Base-by-base conservation (phyloP, 306 rosid species). In the Cucumis hystrix region DNA sequence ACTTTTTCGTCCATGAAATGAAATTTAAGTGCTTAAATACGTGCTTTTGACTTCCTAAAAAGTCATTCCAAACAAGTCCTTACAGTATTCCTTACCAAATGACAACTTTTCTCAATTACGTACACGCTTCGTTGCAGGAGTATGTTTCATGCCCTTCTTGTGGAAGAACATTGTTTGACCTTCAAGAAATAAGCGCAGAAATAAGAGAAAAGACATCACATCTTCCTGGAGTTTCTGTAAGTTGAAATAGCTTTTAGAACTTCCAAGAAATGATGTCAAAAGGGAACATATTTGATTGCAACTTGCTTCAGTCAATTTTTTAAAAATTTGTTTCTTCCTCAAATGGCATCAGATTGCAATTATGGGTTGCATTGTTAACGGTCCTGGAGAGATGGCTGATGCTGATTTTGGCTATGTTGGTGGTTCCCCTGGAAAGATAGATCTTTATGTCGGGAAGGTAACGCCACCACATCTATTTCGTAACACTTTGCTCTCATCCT, bases 371-470 rank as follows among this genome's bases (percentile, higher is more conserved):
- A 95, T 95, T 58, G 99, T 95, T 4, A 95, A 95, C 82, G 99
- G 99, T 64, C 99, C 99, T 10, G 99, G 99, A 41, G 99, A 95
- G 91, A 95, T 95, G 99, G 99, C 99, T 33, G 99, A 95, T 86
- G 99, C 99, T 39, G 99, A 95, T 82, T 95, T 95, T 65, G 99
- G 99, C 15, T 95, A 95, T 16, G 99, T 95, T 9, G 99, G 99
- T 16, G 99, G 99, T 62, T 84, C 97, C 70, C 99, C 99, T 0
- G 99, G 99, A 74, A 95, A 92, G 93, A 95, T 95, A 64, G 99
- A 95, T 65, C 99, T 95, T 35, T 95, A 95, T 60, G 99, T 95
- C 63, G 99, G 99, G 64, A 95, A 95, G 99, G 99, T 95, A 73
- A 75, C 37, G 2, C 23, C 4, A 2, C 57, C 11, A 5, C 40